Conservation (phyloP, 148 eudicot species). For the Bassia scoparia region DNA sequence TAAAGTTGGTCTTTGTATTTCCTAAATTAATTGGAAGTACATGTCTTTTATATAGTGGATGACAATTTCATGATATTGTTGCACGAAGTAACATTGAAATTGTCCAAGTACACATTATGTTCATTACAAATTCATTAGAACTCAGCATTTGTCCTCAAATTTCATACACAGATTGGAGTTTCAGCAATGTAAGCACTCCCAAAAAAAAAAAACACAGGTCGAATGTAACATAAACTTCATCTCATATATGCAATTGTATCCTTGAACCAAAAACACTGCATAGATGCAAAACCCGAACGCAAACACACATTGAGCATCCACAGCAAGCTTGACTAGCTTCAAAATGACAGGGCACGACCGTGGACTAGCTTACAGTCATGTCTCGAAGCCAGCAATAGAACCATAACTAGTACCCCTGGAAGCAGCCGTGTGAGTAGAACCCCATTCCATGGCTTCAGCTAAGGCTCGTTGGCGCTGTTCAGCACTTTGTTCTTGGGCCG, state of each 20-base stretch:
- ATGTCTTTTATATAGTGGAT: no score
- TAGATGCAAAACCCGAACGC: not conserved
- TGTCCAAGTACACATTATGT: not conserved
- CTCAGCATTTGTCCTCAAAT: not conserved
- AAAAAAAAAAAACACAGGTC: not conserved
- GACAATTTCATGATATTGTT: not conserved
- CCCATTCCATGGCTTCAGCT: conserved; percentile 86
- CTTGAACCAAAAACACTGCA: conserved; percentile 6
- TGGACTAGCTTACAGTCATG: not conserved
- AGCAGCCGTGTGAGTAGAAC: conserved; percentile 29
- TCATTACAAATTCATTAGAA: not conserved
- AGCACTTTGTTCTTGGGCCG: conserved; percentile 18
- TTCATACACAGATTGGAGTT: not conserved
- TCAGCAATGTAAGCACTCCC: not conserved
- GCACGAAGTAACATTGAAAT: no score
- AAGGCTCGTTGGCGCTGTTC: conserved; percentile 51
- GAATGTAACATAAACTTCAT: not conserved
- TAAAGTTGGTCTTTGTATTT: no score
- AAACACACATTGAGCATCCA: conserved; percentile 10
- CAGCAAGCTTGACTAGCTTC: not conserved
- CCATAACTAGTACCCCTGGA: conserved; percentile 21
- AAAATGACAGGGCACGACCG: not conserved
- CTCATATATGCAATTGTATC: conserved; percentile 21
- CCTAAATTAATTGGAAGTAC: no score
- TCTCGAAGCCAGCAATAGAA: not conserved